These are phyloP conservation scores for Fusarium setosum DNA, from an alignment of 2,329 filamentous ascomycete species.

Conservation along the genomic window DNA sequence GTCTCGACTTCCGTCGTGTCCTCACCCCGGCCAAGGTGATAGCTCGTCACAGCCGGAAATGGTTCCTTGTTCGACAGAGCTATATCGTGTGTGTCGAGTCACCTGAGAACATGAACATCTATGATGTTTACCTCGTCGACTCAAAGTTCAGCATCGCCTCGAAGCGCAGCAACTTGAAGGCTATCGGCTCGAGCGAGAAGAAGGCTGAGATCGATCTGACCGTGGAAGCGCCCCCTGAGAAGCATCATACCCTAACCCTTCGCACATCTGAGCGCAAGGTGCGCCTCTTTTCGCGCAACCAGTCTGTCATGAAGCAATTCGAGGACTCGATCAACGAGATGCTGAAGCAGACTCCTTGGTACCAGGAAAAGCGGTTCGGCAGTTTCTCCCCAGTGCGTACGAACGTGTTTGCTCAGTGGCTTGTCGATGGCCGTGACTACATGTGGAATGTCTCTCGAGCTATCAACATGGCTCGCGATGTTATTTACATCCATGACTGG, in stretches of 20 bases:
- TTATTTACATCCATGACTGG: constrained; percentile 99
- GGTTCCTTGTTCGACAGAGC: constrained; percentile 98
- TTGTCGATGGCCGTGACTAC: constrained; percentile 96
- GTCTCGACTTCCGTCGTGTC: constrained; percentile 85
- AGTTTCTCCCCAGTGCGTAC: constrained; percentile 93
- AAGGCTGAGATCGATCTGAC: constrained; percentile 58
- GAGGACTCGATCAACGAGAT: constrained; percentile 92
- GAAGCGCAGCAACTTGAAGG: constrained; percentile 70
- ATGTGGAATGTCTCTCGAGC: constrained; percentile 99
- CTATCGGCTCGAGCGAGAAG: constrained; percentile 69
- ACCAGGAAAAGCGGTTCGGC: constrained; percentile 84
- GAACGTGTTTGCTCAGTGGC: constrained; percentile 92
- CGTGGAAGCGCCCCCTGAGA: constrained; percentile 51
- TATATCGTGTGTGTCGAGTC: constrained; percentile 99
- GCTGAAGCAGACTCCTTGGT: constrained; percentile 85
- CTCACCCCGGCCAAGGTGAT: constrained; percentile 83
- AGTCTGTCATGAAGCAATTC: constrained; percentile 90
- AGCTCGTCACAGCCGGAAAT: constrained; percentile 88
- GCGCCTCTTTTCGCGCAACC: constrained; percentile 90
- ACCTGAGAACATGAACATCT: constrained; percentile 98
- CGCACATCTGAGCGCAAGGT: constrained; percentile 92
- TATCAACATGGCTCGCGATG: constrained; percentile 96
- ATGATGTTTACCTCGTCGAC: constrained; percentile 98
- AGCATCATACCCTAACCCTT: constrained; percentile 90
- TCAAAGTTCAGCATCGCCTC: constrained; percentile 85